Evolutionary conservation across 495 filamentous ascomycete genomes (phyloP).

Genomic region (Aspergillus sparsus): DNA sequence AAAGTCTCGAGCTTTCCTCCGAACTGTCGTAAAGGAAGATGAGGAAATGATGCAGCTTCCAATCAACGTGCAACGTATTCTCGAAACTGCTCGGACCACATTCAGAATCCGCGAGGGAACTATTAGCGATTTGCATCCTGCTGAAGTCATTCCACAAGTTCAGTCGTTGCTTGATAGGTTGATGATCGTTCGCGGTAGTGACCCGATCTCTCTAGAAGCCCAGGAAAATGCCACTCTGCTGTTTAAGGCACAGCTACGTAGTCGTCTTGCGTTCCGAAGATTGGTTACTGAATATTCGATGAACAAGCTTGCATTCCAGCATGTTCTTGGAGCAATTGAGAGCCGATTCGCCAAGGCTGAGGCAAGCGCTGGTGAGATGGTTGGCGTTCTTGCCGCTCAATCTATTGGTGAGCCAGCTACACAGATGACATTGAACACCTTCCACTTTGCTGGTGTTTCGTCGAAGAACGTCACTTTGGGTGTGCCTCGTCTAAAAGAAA

Average conservation of each 20-base stretch:
- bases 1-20: slow-evolving; percentile 72
- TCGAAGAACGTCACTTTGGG: slow-evolving; percentile 99
- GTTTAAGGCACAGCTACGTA: slow-evolving; percentile 89
- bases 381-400: slow-evolving; percentile 95
- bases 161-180: slow-evolving; percentile 72
- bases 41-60: slow-evolving; percentile 86
- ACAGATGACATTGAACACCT: slow-evolving; percentile 99
- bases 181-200: slow-evolving; percentile 80
- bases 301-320: slow-evolving; percentile 89
- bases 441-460: slow-evolving; percentile 99
- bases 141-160: slow-evolving; percentile 82
- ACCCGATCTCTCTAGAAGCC: slow-evolving; percentile 79
- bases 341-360: slow-evolving; percentile 76
- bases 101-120: slow-evolving; percentile 85
- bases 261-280: slow-evolving; percentile 87
- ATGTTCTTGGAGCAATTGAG: slow-evolving; percentile 90
- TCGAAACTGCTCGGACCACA: slow-evolving; percentile 82
- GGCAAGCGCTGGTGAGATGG: slow-evolving; percentile 95
- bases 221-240: slow-evolving; percentile 83
- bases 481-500: slow-evolving; percentile 98
- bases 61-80: slow-evolving; percentile 85
- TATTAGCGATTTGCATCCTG: slow-evolving; percentile 88
- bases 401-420: slow-evolving; percentile 98
- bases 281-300: slow-evolving; percentile 80
- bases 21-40: slow-evolving; percentile 64